A percentile compares a stretch with the other conserved stretches of the same genome.
Conservation (phyloP, 208 protist genomes). For the Wallacemonas sp. region DNA sequence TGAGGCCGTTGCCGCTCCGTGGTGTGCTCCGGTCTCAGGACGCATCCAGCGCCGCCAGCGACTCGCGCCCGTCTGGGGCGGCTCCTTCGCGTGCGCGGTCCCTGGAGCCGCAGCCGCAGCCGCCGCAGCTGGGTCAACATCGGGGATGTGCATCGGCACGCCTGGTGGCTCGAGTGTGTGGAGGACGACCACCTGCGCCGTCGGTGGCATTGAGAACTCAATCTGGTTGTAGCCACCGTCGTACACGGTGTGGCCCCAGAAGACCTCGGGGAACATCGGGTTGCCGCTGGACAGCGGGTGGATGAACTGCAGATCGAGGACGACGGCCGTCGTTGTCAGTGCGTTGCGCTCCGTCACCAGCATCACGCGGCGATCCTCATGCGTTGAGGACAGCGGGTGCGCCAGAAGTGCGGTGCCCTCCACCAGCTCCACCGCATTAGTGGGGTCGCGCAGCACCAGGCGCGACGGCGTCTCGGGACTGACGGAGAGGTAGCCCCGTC, state of each 20-base stretch:
- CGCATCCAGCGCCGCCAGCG: constrained; percentile 8
- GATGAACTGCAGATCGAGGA: constrained; percentile 81
- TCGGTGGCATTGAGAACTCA: constrained; percentile 87
- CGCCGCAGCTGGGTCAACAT: constrained; percentile 11
- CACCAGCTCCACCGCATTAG: constrained; percentile 40
- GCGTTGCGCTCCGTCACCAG: constrained; percentile 73
- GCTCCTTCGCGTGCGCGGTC: background rate
- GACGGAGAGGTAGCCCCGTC: constrained; percentile 42
- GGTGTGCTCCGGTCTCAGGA: background rate
- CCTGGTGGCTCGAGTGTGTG: constrained; percentile 71
- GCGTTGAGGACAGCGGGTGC: constrained; percentile 81
- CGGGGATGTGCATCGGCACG: constrained; percentile 23
- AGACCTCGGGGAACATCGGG: constrained; percentile 89
- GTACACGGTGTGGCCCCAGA: constrained; percentile 88
- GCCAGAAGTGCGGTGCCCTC: constrained; percentile 76
- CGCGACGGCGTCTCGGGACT: constrained; percentile 43
- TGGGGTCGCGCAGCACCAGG: constrained; percentile 43
- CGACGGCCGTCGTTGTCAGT: constrained; percentile 63
- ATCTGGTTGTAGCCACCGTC: constrained; percentile 84
- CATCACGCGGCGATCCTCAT: constrained; percentile 80
- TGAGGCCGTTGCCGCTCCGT: background rate
- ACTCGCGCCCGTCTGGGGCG: background rate
- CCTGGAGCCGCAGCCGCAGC: constrained; percentile 2
- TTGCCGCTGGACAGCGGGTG: constrained; percentile 80
- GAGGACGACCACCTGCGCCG: constrained; percentile 72